phyloP scores from a whole-genome alignment of 352 stramenopile species.

The Phytopythium vexans region DNA sequence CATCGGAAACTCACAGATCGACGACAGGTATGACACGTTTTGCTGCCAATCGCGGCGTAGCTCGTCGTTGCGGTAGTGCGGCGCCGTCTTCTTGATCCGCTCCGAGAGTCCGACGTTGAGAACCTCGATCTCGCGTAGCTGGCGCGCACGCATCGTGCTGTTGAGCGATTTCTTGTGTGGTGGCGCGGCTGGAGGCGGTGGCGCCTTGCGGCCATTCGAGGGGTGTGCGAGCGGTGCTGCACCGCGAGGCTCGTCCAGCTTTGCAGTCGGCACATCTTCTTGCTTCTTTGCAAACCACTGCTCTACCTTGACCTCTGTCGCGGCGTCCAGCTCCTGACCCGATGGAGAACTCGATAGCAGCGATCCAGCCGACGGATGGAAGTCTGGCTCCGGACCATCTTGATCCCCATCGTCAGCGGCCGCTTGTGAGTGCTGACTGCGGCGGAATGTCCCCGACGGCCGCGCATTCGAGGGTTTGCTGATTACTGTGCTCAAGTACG shows the following conservation, averaged over 20 bases:
- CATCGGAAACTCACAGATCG: constrained; percentile 65
- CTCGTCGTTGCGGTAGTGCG: constrained; percentile 61
- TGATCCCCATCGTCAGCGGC: no score
- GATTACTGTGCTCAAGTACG: constrained; percentile 39
- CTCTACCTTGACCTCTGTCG: no score
- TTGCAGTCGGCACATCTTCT: constrained; percentile 17
- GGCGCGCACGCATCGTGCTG: constrained; percentile 39
- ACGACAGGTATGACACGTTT: constrained; percentile 67
- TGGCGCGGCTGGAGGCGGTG: constrained; percentile 10
- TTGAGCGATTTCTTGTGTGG: constrained; percentile 37
- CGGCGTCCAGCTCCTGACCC: no score
- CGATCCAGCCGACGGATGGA: no score
- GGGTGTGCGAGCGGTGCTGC: constrained; percentile 24
- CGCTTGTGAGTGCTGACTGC: constrained; percentile 10
- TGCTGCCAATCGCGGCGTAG: constrained; percentile 62
- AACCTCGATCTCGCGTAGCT: constrained; percentile 60
- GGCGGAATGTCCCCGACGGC: constrained; percentile 14
- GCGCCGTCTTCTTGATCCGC: constrained; percentile 53
- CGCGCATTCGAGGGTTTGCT: constrained; percentile 19
- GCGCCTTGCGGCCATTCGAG: constrained; percentile 14
- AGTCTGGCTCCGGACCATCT: no score
- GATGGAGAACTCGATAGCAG: no score
- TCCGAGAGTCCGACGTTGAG: constrained; percentile 57
- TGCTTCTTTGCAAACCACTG: no score
- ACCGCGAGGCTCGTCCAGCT: constrained; percentile 51